Base-by-base conservation (phyloP, 78 protist species). In the Dictyostelium capitatum region DNA sequence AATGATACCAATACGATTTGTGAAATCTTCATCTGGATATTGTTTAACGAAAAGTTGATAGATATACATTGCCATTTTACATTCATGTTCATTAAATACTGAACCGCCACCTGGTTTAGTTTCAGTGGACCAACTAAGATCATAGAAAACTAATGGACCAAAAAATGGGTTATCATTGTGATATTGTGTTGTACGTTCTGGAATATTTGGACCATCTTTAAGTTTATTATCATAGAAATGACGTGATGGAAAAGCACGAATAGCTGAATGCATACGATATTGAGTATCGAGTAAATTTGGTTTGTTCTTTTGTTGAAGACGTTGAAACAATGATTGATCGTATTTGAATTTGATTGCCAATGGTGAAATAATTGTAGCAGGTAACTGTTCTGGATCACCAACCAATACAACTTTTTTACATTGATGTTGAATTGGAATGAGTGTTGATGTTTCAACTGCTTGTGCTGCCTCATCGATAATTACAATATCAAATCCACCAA, bases 381-480 rank as follows among this genome's bases (percentile, higher is more conserved):
- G 97, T 51, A 97, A 56, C 62, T 97, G 98, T 54, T 90, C 53
- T 20, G 97, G 94, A 80, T 97, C 98, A 67, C 98, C 98, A 59
- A 97, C 97, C 70, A 97, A 53, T 28, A 97, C 95, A 51, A 90
- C 87, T 50, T 81, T 84, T 46, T 78, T 64, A 23, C 84, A 83
- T 8, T 84, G 56, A 57, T 93, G 70, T 59, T 82, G 93, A n/a
- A 96, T 75, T 4, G 97, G 96, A n/a, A 96, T 89, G 3, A 97
- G 57, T n/a, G 93, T 83, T 1, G 95, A 91, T 10, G 96, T 95
- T 28, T 97, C 98, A 5, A 93, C 96, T 6, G 94, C 85, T 69
- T 97, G 98, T 11, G 97, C 95, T 20, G 97, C 97, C 20, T 97
- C 98, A 80, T 97, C 98, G 41, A 97, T 72, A 47, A 97, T 93